Evolutionary conservation across 306 rosid species (phyloP), one percentile per base, ranked within the genome.

Genomic region (Corylus heterophylla): DNA sequence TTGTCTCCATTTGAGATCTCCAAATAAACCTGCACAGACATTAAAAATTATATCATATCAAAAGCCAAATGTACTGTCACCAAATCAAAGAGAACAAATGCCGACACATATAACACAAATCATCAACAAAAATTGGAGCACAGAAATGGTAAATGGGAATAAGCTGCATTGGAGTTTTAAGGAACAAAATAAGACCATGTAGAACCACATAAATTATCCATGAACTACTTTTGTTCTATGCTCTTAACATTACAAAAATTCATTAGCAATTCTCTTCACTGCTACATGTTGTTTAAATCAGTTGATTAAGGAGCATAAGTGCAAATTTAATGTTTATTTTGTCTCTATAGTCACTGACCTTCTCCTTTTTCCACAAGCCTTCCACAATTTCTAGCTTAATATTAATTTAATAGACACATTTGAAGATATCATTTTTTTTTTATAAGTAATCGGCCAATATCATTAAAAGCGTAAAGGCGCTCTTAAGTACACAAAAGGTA

Each of bases 1-100:
- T 63, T 82, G 82, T 88, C 91, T 48, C 98, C 97, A 88, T 93
- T 79, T 45, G 98, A 92, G 71, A 91, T 84, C 81, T 96, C 99
- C 89, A 96, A 78, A 84, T 93, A 93, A 69, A 96, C 97, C 99
- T 96, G 87, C 79, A 83, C 55, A 77, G 14, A 68, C 9, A 61
- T 73, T 74, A 37, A 68, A 80, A 80, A 54, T 73, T 56, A 79
- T 55, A 76, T 71, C 64, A 80, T 59, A 80, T 39, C 54, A 59
- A 86, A 78, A 22, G 56, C 74, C 22, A 76, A 20, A 75, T 27
- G 52, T n/a, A 78, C 63, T 27, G 25, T 18, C 47, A 17, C 71
- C 42, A 76, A 73, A 73, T 54, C 20, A 42, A 49, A 76, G 31
- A 42, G 17, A 42, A 22, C 74, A 31, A 9, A 51, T 29, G 62